Evolutionary conservation across 257 asterid species (phyloP), one percentile per base, ranked within the genome.

Genomic region (Hygrophila difformis): DNA sequence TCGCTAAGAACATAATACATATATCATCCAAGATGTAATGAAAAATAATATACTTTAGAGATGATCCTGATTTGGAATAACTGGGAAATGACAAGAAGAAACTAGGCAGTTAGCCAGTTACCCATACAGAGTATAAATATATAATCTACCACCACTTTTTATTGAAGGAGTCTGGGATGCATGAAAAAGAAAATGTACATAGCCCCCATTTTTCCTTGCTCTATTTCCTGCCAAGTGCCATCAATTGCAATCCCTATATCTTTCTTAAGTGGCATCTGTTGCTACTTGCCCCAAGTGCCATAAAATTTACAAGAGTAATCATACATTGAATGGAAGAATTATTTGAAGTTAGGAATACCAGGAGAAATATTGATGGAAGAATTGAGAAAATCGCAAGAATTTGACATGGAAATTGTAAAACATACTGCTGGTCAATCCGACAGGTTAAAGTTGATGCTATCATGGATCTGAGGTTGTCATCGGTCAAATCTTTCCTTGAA

Each of bases 381-480:
- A 19, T 47, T 9, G 15, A 43, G 16, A 1, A 29, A 31, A 38
- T 18, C 23, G 44, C 10, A 13, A 45, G 61, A 11, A 47, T 12
- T 35, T 8, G 15, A 55, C 14, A 47, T 21, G 49, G 44, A 51
- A 54, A 53, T 15, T 12, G 49, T n/a, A 55, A 36, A 50, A 23
- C 71, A 60, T 62, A 66, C 81, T 62, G 74, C 48, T 69, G 71
- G 62, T 69, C 74, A 34, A 73, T 65, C 48, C 72, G 81, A 65
- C 77, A 69, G 53, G 74, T 65, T 63, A 73, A 60, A 39, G 66
- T 73, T 55, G 77, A 64, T 37, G 74, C 81, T 51, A 65, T 56
- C 40, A 69, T 66, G 45, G 69, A 67, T 59, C 81, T 56, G 61
- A 69, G 49, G 36, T 62, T 69, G 18, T 62, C 74, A 62, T 73